phyloP scores from a whole-genome alignment of 805 yeast genomes.

The Phaffomyces opuntiae region DNA sequence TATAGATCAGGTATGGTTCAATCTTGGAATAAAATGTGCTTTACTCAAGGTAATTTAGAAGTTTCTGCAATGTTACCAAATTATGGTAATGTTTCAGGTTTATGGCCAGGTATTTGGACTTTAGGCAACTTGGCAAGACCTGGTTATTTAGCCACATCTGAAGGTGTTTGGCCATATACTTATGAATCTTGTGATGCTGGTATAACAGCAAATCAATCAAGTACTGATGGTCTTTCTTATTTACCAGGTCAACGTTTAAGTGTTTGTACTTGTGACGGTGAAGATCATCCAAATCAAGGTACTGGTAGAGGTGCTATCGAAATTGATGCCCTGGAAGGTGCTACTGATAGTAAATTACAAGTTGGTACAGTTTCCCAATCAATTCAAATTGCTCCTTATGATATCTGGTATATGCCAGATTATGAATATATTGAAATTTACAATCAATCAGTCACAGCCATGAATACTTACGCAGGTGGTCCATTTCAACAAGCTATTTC shows the following conservation, averaged over 20 bases:
- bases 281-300: slow-evolving; percentile 42
- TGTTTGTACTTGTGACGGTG: slow-evolving; percentile 38
- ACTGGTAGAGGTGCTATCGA: slow-evolving; percentile 45
- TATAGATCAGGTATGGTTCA: slow-evolving; percentile 44
- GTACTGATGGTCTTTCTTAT: slow-evolving; percentile 40
- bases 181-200: slow-evolving; percentile 45
- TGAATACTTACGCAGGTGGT: slow-evolving; percentile 43
- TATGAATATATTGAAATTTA: slow-evolving; percentile 38
- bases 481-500: slow-evolving; percentile 46
- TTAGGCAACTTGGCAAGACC: slow-evolving; percentile 45
- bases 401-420: slow-evolving; percentile 47
- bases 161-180: slow-evolving; percentile 46
- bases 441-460: slow-evolving; percentile 32
- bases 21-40: slow-evolving; percentile 41
- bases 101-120: slow-evolving; percentile 48
- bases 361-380: slow-evolving; percentile 44
- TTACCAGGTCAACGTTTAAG: slow-evolving; percentile 40
- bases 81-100: slow-evolving; percentile 34
- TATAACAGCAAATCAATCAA: slow-evolving; percentile 41
- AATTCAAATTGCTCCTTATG: slow-evolving; percentile 44
- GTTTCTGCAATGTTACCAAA: slow-evolving; percentile 37
- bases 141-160: slow-evolving; percentile 40
- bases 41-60: slow-evolving; percentile 34
- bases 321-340: slow-evolving; percentile 44
- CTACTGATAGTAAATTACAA: slow-evolving; percentile 25